A percentile compares a stretch with the other conserved stretches of the same genome.
These are phyloP conservation scores for Calonectria montana DNA, from an alignment of 2,329 filamentous ascomycete species.

Conservation along the genomic window DNA sequence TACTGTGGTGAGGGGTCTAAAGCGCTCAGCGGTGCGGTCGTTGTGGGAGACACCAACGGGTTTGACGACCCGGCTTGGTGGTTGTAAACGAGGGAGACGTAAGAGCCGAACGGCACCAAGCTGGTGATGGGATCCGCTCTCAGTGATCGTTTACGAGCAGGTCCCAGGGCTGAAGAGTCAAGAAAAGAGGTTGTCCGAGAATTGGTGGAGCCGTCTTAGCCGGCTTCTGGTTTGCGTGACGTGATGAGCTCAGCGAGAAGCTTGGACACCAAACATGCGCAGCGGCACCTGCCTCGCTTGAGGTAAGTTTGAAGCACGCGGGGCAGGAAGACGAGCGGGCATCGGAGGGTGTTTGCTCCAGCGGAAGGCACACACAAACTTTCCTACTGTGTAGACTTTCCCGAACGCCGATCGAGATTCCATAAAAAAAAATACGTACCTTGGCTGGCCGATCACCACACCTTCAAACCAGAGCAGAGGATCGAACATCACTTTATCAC, in stretches of 20 bases:
- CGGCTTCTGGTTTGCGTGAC: slow-evolving; percentile 34
- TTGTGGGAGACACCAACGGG: slow-evolving; percentile 22
- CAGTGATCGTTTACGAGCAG: slow-evolving; percentile 23
- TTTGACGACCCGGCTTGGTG: slow-evolving; percentile 25
- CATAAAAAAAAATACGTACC: slow-evolving; percentile 3
- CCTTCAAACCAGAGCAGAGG: neutral
- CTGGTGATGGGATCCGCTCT: slow-evolving; percentile 19
- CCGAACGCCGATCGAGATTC: slow-evolving; percentile 16
- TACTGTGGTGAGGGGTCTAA: slow-evolving; percentile 31
- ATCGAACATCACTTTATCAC: neutral
- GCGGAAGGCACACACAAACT: slow-evolving; percentile 8
- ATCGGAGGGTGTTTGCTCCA: slow-evolving; percentile 11
- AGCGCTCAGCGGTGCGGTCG: slow-evolving; percentile 30
- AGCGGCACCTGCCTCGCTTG: slow-evolving; percentile 10
- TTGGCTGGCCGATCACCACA: neutral
- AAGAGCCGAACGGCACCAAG: slow-evolving; percentile 12
- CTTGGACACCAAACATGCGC: slow-evolving; percentile 20
- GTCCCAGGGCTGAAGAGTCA: slow-evolving; percentile 16
- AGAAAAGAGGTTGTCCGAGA: slow-evolving; percentile 26
- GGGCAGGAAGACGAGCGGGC: slow-evolving; percentile 23
- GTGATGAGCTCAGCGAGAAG: slow-evolving; percentile 39
- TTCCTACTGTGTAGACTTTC: slow-evolving; percentile 1
- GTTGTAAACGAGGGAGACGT: slow-evolving; percentile 22
- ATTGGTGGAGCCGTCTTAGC: slow-evolving; percentile 31
- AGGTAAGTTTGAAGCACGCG: slow-evolving; percentile 12